These are phyloP conservation scores for Globisporangium apiculatum DNA, from an alignment of 352 stramenopile species.

Conservation along the genomic window DNA sequence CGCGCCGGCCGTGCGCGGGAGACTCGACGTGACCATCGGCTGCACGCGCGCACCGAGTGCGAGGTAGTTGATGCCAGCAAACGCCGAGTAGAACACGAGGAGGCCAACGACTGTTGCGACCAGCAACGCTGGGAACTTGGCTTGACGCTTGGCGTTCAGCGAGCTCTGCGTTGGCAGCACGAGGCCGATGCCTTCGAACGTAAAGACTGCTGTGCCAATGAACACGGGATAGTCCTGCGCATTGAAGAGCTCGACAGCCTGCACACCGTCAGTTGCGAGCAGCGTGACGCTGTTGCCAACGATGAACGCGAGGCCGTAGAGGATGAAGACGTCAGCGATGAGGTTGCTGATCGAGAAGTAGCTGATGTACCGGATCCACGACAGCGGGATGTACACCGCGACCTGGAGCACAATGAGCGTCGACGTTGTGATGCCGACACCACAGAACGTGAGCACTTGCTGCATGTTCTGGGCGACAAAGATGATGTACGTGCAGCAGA, in stretches of 20 bases:
- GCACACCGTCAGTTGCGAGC: slow-evolving; percentile 34
- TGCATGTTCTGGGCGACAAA: slow-evolving; percentile 78
- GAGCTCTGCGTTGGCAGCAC: slow-evolving; percentile 68
- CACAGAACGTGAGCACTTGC: slow-evolving; percentile 34
- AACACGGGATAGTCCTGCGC: slow-evolving; percentile 65
- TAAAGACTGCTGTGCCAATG: slow-evolving; percentile 75
- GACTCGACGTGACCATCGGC: slow-evolving; percentile 65
- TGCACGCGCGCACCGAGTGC: slow-evolving; percentile 57
- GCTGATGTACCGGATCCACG: slow-evolving; percentile 83
- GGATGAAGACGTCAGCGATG: slow-evolving; percentile 77
- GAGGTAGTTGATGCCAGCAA: slow-evolving; percentile 73
- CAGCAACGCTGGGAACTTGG: slow-evolving; percentile 54
- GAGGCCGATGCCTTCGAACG: slow-evolving; percentile 77
- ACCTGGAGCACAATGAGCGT: slow-evolving; percentile 70
- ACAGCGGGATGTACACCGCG: slow-evolving; percentile 67
- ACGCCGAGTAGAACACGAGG: slow-evolving; percentile 79
- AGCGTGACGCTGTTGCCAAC: slow-evolving; percentile 67
- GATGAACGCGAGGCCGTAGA: slow-evolving; percentile 72
- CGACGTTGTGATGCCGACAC: slow-evolving; percentile 14
- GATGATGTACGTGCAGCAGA: slow-evolving; percentile 83
- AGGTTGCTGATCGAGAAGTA: slow-evolving; percentile 85
- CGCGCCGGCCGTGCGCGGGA: slow-evolving; percentile 65
- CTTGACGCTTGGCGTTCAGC: slow-evolving; percentile 52
- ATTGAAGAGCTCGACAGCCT: slow-evolving; percentile 67
- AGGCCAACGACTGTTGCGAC: slow-evolving; percentile 57